phyloP scores from a whole-genome alignment of 2,329 filamentous ascomycete genomes.

The Emydomyces testavorans region DNA sequence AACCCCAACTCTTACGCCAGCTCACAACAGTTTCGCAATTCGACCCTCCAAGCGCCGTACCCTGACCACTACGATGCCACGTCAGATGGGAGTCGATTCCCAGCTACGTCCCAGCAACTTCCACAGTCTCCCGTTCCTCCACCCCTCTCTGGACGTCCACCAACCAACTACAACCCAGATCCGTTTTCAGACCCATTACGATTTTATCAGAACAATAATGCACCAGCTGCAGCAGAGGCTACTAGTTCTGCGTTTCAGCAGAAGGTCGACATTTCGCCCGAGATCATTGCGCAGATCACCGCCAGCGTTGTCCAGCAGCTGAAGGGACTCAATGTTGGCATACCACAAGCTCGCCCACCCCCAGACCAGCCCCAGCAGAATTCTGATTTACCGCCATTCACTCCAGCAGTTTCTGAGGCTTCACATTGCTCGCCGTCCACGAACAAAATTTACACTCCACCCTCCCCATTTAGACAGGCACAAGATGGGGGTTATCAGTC shows the following conservation, averaged over 20 bases:
- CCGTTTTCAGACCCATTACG: conserved; percentile 5
- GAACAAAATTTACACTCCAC: conserved; percentile 42
- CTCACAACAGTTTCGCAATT: conserved; percentile 22
- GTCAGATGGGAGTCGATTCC: conserved; percentile 5
- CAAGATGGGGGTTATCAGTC: conserved; percentile 18
- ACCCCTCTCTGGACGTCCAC: not conserved
- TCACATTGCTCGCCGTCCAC: not conserved
- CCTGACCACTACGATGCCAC: conserved; percentile 3
- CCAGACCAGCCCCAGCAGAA: conserved; percentile 27
- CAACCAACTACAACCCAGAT: not conserved
- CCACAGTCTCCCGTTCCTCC: conserved; percentile 4
- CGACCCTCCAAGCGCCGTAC: conserved; percentile 19
- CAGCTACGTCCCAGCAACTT: conserved; percentile 1
- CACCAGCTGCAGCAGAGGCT: not conserved
- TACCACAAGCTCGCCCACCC: conserved; percentile 24
- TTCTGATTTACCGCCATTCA: conserved; percentile 16
- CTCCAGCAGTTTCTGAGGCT: conserved; percentile 30
- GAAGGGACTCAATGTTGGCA: conserved; percentile 36
- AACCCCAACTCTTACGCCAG: conserved; percentile 14
- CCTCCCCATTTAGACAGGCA: conserved; percentile 36
- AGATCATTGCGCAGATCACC: conserved; percentile 32
- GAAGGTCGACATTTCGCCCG: conserved; percentile 9
- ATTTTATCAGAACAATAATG: conserved; percentile 8
- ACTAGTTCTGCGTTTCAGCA: conserved; percentile 1
- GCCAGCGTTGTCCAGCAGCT: conserved; percentile 38